Base-by-base conservation (phyloP, 805 yeast genomes). In the Wickerhamomyces rabaulensis region DNA sequence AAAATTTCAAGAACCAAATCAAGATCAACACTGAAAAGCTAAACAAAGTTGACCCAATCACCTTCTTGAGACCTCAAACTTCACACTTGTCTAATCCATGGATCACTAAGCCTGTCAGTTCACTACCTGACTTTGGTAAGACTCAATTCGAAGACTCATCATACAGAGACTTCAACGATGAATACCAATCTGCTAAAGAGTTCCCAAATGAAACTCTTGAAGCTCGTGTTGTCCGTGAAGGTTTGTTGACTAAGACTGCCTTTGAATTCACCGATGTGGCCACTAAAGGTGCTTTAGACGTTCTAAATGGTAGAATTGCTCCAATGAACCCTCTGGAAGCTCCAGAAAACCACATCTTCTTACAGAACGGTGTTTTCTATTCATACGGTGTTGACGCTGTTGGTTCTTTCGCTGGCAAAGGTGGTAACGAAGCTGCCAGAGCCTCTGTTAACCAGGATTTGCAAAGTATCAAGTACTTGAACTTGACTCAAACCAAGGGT, bases 81-180 rank as follows among this genome's bases (percentile, higher is more conserved):
- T 58, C 82, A 1, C 71, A 75, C 54, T 70, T 87, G 49, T 68
- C 83, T 26, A 75, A 78, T 45, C 96, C 97, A 41, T 92, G 97
- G 97, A 63, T 87, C 20, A 66, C 54, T 12, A 56, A 49, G 48
- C 52, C 49, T 46, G 53, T 31, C 52, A 55, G 39, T 25, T 38
- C 47, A 16, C 19, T 41, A 23, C 55, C 66, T 22, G 66, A 63
- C 43, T 56, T 53, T 33, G 68, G 66, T 40, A 58, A 52, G 45
- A 45, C 49, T 25, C 66, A 64, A 47, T 47, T 56, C 16, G 51
- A 51, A 9, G 59, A 53, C 22, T 13, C 16, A 21, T 13, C 77
- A 66, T 51, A 70, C 70, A 83, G 83, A 57, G 96, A 92, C 57
- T 91, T 95, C 87, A 90, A 90, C 63, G 96, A 86, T 54, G 97